These are phyloP conservation scores for Macroventuria anomochaeta DNA, from an alignment of 2,329 filamentous ascomycete genomes.

Conservation along the genomic window DNA sequence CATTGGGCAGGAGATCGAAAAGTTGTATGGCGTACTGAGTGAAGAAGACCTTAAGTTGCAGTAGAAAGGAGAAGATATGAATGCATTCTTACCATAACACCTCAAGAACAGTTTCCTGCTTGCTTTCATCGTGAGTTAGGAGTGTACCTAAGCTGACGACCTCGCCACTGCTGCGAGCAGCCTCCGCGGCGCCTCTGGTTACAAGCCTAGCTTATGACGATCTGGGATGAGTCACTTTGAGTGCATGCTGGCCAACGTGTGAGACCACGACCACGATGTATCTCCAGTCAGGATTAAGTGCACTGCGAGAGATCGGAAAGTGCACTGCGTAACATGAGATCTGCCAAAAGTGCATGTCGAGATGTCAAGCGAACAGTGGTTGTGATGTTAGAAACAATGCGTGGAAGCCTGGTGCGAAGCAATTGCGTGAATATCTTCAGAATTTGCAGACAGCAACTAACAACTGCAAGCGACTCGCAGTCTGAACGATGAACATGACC, in stretches of 20 bases:
- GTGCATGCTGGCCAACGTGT: slow-evolving; percentile 3
- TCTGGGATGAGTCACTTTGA: slow-evolving; percentile 23
- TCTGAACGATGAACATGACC: not conserved
- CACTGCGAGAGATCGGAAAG: not conserved
- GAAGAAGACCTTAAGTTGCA: slow-evolving; percentile 66
- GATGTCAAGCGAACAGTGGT: not conserved
- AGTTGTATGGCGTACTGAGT: slow-evolving; percentile 66
- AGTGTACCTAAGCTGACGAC: not conserved
- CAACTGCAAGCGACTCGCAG: not conserved
- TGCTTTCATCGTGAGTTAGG: not conserved
- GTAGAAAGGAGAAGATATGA: slow-evolving; percentile 18
- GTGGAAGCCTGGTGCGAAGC: not conserved
- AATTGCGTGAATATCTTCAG: not conserved
- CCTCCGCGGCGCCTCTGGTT: slow-evolving; percentile 7
- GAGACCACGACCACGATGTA: not conserved
- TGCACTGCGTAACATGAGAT: not conserved
- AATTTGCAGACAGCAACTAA: not conserved
- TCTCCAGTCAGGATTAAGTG: not conserved
- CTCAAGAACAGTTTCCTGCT: not conserved
- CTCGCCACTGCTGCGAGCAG: slow-evolving; percentile 5
- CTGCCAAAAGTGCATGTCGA: not conserved
- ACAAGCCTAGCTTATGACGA: slow-evolving; percentile 17
- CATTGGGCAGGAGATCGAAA: slow-evolving; percentile 63
- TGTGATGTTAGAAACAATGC: not conserved
- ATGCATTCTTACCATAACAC: not conserved